Evolutionary conservation across 78 protist genomes (phyloP).

Genomic region (Fonticula alba): DNA sequence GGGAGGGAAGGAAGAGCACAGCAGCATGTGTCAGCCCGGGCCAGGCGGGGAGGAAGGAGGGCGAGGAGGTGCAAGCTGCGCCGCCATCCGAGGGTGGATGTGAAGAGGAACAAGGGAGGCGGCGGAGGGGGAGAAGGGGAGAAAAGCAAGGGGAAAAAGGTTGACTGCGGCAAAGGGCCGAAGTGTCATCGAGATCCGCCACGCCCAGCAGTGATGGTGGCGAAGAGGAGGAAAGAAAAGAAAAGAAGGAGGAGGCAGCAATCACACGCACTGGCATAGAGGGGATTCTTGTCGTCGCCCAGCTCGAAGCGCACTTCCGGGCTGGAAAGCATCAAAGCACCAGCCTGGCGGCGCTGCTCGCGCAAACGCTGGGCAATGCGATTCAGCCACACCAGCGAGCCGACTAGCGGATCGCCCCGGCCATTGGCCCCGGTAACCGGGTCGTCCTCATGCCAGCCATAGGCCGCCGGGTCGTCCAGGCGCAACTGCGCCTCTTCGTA

Average conservation of each 20-base stretch:
- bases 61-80: not conserved
- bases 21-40: constrained; percentile 24
- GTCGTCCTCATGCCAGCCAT: no score
- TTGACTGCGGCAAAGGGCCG: no score
- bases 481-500: constrained; percentile 56
- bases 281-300: not conserved
- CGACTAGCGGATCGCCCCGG: not conserved
- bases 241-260: not conserved
- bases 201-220: no score
- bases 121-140: constrained; percentile 5
- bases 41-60: not conserved
- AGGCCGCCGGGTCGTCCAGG: constrained; percentile 14
- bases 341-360: constrained; percentile 18
- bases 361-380: constrained; percentile 6
- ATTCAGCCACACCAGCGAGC: constrained; percentile 12
- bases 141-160: not conserved
- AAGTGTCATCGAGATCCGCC: not conserved
- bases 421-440: not conserved
- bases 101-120: constrained; percentile 1
- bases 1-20: not conserved
- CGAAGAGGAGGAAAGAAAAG: no score
- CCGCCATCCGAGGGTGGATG: not conserved
- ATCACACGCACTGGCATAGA: not conserved
- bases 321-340: constrained; percentile 46
- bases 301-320: constrained; percentile 31